These are phyloP conservation scores for Fusarium compactum DNA, from an alignment of 2,329 filamentous ascomycete genomes.

Conservation along the genomic window DNA sequence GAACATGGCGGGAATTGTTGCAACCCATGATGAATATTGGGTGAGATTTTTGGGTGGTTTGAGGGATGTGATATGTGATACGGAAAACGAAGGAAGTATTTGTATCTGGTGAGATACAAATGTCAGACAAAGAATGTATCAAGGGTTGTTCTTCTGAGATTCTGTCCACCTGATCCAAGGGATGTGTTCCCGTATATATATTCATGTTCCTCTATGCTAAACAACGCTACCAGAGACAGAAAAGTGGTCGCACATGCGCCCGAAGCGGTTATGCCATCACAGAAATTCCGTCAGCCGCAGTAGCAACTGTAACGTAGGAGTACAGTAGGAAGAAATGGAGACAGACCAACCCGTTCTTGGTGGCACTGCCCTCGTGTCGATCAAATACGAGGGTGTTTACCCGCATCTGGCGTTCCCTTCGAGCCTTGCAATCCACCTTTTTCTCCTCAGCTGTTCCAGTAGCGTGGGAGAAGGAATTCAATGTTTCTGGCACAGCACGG, in stretches of 20 bases:
- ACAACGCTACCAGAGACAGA: conserved; percentile 6
- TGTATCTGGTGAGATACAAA: conserved; percentile 1
- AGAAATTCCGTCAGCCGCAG: conserved; percentile 12
- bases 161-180: conserved; percentile 15
- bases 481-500: background rate
- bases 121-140: conserved; percentile 9
- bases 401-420: conserved; percentile 31
- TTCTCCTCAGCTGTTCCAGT: background rate
- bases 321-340: conserved; percentile 18
- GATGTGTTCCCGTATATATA: conserved; percentile 31
- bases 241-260: conserved; percentile 13
- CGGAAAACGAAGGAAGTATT: conserved; percentile 1
- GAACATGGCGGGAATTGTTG: conserved; percentile 33
- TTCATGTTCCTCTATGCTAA: background rate
- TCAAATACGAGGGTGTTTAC: conserved; percentile 37
- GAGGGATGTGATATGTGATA: background rate
- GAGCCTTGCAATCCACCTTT: conserved; percentile 32
- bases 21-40: conserved; percentile 34
- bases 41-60: background rate
- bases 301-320: conserved; percentile 22
- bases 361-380: conserved; percentile 40
- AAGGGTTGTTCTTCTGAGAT: conserved; percentile 11
- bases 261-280: conserved; percentile 23
- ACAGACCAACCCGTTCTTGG: background rate
- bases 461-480: conserved; percentile 27